Evolutionary conservation across 192 early-diverging fungal species (phyloP).

Genomic region (Phycomyces blakesleeanus): DNA sequence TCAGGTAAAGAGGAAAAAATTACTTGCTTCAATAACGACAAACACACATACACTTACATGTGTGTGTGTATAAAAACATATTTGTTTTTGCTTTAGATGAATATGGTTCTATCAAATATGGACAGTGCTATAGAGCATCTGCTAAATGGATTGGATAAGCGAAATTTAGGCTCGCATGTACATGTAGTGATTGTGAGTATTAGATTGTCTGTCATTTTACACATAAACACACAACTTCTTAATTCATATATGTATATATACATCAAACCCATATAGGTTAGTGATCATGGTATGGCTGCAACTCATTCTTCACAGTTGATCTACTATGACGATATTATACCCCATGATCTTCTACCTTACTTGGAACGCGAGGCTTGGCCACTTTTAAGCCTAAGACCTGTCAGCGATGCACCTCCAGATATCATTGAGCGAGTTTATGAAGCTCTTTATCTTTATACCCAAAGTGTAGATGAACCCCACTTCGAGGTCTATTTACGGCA

Average conservation of each 20-base stretch:
- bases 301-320: constrained; percentile 49
- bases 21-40: not conserved
- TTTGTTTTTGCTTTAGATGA: constrained; percentile 43
- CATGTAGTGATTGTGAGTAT: constrained; percentile 51
- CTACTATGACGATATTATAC: constrained; percentile 64
- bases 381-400: constrained; percentile 60
- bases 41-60: not conserved
- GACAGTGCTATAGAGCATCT: constrained; percentile 62
- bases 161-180: constrained; percentile 59
- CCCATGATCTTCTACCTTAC: constrained; percentile 31
- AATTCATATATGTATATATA: too few species aligned
- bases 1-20: too few species aligned
- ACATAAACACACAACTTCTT: not conserved
- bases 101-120: constrained; percentile 47
- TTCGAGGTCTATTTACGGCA: constrained; percentile 68
- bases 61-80: not conserved
- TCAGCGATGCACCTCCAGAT: constrained; percentile 22
- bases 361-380: constrained; percentile 62
- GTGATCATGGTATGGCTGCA: constrained; percentile 89
- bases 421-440: constrained; percentile 51
- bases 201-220: constrained; percentile 27
- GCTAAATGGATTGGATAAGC: constrained; percentile 46
- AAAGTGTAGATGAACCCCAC: constrained; percentile 23
- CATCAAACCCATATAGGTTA: constrained; percentile 42
- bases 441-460: constrained; percentile 39